These are phyloP conservation scores for Glycine tomentella DNA, from an alignment of 306 rosid genomes.

Conservation along the genomic window DNA sequence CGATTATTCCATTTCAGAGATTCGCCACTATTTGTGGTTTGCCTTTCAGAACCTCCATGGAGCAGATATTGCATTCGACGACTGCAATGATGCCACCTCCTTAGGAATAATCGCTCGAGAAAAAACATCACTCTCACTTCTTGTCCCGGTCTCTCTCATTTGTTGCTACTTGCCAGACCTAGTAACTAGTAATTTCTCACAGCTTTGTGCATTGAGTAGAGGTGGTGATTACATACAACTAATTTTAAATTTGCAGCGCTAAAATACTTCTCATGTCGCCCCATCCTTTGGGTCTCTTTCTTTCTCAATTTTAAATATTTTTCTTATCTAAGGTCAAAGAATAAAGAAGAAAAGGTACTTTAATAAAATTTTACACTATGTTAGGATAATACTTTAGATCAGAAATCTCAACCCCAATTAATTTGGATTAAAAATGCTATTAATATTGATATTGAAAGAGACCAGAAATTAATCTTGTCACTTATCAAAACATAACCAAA, in stretches of 20 bases:
- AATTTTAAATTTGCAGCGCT: not conserved
- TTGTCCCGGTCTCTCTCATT: not conserved
- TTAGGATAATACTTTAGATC: no score
- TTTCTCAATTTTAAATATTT: not conserved
- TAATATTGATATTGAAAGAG: no score
- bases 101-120: not conserved
- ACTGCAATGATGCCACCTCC: not conserved
- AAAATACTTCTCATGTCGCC: not conserved
- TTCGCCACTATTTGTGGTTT: not conserved
- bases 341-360: not conserved
- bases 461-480: not conserved
- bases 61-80: not conserved
- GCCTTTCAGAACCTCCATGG: not conserved
- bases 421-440: no score
- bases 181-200: not conserved
- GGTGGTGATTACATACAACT: not conserved
- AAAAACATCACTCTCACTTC: not conserved
- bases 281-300: not conserved
- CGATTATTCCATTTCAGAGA: not conserved
- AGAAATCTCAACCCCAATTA: no score
- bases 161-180: no score
- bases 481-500: not conserved
- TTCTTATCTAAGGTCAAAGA: not conserved
- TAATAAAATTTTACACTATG: not conserved
- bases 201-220: not conserved